These are phyloP conservation scores for Fusarium sp. DNA, from an alignment of 2,329 filamentous ascomycete genomes.

Conservation along the genomic window DNA sequence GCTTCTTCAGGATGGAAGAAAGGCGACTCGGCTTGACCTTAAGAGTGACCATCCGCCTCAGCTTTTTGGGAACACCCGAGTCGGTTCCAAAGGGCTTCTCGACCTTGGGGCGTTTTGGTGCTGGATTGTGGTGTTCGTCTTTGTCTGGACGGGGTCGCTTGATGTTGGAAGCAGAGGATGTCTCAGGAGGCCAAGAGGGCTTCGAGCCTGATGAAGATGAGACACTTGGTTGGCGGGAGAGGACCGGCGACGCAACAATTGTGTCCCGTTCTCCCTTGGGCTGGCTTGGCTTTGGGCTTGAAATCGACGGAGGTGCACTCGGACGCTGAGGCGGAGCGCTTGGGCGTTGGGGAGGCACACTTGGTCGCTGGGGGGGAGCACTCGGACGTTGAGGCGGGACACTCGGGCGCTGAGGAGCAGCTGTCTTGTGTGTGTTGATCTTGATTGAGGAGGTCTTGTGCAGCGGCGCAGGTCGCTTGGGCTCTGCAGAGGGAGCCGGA, in stretches of 20 bases:
- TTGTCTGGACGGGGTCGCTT: slow-evolving; percentile 57
- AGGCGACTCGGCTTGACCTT: slow-evolving; percentile 53
- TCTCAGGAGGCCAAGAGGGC: slow-evolving; percentile 35
- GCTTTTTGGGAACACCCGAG: slow-evolving; percentile 45
- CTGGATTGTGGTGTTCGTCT: slow-evolving; percentile 52
- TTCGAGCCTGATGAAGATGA: slow-evolving; percentile 39
- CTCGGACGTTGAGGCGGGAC: slow-evolving; percentile 28
- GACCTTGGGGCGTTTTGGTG: slow-evolving; percentile 56
- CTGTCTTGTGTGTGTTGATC: slow-evolving; percentile 53
- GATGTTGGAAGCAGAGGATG: slow-evolving; percentile 38
- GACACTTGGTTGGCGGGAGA: slow-evolving; percentile 45
- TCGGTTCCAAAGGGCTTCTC: slow-evolving; percentile 48
- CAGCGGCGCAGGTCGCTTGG: slow-evolving; percentile 48
- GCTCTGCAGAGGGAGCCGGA: slow-evolving; percentile 27
- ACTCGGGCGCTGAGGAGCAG: slow-evolving; percentile 40
- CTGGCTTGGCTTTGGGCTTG: slow-evolving; percentile 27
- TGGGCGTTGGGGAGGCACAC: slow-evolving; percentile 4
- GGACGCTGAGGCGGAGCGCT: slow-evolving; percentile 37
- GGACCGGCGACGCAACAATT: slow-evolving; percentile 45
- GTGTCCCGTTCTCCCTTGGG: slow-evolving; percentile 42
- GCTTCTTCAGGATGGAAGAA: slow-evolving; percentile 52
- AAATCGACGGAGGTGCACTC: slow-evolving; percentile 3
- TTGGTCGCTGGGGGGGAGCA: slow-evolving; percentile 21
- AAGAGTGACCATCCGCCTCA: slow-evolving; percentile 54
- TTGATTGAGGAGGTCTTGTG: slow-evolving; percentile 56